Conservation (phyloP, 768 basidiomycete species). For the Pleurotus cornucopiae region DNA sequence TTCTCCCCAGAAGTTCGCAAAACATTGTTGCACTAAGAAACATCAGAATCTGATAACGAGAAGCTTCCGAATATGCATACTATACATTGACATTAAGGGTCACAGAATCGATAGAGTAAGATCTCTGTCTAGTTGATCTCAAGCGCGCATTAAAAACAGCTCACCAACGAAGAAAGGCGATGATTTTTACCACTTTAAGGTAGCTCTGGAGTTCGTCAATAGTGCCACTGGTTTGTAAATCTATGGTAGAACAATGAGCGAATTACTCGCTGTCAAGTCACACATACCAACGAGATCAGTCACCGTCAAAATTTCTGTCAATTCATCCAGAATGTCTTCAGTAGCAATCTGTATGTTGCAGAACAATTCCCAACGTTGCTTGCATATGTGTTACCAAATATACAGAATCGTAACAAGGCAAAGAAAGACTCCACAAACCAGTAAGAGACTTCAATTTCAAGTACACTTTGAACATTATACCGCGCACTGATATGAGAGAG, state of each 20-base stretch:
- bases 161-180: slow-evolving; percentile 8
- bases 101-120: not conserved
- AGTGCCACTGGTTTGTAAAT: not conserved
- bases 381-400: not conserved
- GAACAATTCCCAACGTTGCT: not conserved
- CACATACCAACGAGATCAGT: not conserved
- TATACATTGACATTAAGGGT: slow-evolving; percentile 5
- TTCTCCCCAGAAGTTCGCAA: slow-evolving; percentile 40
- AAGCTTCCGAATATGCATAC: not conserved
- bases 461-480: slow-evolving; percentile 7
- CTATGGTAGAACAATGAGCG: not conserved
- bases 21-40: slow-evolving; percentile 25
- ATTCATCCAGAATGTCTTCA: not conserved
- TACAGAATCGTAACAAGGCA: not conserved
- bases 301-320: not conserved
- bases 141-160: not conserved
- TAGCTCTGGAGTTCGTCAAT: not conserved
- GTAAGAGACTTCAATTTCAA: slow-evolving; percentile 30
- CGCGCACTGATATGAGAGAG: no score
- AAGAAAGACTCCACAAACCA: slow-evolving; percentile 19
- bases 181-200: not conserved
- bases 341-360: not conserved
- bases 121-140: slow-evolving; percentile 8
- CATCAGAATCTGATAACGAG: slow-evolving; percentile 2
- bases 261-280: not conserved